Evolutionary conservation across 805 yeast genomes (phyloP).

Genomic region (Scheffersomyces ergatensis): DNA sequence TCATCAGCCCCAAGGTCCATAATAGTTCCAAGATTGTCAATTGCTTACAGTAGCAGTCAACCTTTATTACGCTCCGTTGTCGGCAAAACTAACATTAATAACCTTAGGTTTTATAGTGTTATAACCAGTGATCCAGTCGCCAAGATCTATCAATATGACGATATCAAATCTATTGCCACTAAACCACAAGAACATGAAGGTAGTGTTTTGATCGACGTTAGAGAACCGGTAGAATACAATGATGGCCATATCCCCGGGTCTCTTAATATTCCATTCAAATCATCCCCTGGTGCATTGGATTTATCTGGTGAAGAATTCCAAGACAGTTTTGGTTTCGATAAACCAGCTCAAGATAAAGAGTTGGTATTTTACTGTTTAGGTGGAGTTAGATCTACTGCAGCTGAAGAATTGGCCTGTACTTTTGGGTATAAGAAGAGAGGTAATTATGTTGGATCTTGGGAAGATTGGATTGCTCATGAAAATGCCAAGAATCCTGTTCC

Average conservation of each 20-base stretch:
- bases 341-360: constrained; percentile 71
- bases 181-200: constrained; percentile 40
- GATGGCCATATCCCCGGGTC: constrained; percentile 83
- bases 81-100: not conserved
- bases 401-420: constrained; percentile 88
- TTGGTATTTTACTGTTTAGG: constrained; percentile 88
- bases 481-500: constrained; percentile 7
- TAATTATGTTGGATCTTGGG: constrained; percentile 82
- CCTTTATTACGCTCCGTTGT: not conserved
- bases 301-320: constrained; percentile 75
- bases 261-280: constrained; percentile 82
- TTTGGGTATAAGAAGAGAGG: constrained; percentile 85
- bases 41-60: not conserved
- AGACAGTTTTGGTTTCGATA: constrained; percentile 74
- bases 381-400: constrained; percentile 87
- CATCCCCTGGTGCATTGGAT: constrained; percentile 90
- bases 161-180: constrained; percentile 43
- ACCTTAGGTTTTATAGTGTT: constrained; percentile 30
- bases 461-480: constrained; percentile 68
- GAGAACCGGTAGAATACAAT: constrained; percentile 81
- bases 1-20: not conserved
- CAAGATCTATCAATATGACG: constrained; percentile 50
- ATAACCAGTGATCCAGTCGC: constrained; percentile 41
- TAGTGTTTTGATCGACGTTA: constrained; percentile 75
- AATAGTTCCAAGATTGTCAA: not conserved